Percentiles rank a stretch among this genome's conserved stretches.
Evolutionary conservation across 192 early-diverging fungal genomes (phyloP).

Genomic region (Coemansia sp.): DNA sequence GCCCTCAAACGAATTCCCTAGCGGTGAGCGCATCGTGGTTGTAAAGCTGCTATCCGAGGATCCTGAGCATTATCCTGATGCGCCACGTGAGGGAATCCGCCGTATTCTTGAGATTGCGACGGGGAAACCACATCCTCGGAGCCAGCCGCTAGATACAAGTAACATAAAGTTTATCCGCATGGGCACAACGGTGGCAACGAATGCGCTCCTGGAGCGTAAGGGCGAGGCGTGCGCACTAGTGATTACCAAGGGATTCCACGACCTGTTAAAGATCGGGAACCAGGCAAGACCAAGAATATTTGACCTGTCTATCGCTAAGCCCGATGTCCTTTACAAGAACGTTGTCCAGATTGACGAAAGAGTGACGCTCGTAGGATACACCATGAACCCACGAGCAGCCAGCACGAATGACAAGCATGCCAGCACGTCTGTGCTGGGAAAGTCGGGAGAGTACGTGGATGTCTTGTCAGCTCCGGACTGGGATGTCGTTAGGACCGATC

Average conservation of each 20-base stretch:
- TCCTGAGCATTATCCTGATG: slow-evolving; percentile 86
- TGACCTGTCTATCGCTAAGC: slow-evolving; percentile 82
- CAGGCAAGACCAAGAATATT: slow-evolving; percentile 95
- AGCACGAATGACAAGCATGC: neutral
- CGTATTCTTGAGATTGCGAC: slow-evolving; percentile 80
- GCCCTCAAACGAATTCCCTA: slow-evolving; percentile 30
- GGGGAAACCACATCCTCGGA: slow-evolving; percentile 66
- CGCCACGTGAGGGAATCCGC: slow-evolving; percentile 92
- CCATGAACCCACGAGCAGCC: slow-evolving; percentile 44
- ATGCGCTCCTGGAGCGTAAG: slow-evolving; percentile 82
- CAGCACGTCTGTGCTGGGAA: slow-evolving; percentile 58
- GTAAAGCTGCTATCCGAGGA: slow-evolving; percentile 92
- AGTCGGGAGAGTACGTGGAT: slow-evolving; percentile 84
- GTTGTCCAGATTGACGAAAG: slow-evolving; percentile 87
- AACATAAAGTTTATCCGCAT: slow-evolving; percentile 80
- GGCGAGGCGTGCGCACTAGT: slow-evolving; percentile 87
- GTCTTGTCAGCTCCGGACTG: slow-evolving; percentile 68
- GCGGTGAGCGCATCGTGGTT: slow-evolving; percentile 62
- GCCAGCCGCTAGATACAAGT: slow-evolving; percentile 69
- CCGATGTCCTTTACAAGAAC: slow-evolving; percentile 79
- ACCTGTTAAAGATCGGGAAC: slow-evolving; percentile 79
- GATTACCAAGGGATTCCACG: slow-evolving; percentile 91
- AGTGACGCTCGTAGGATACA: slow-evolving; percentile 80
- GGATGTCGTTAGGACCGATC: slow-evolving; percentile 56
- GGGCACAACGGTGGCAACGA: slow-evolving; percentile 98